Evolutionary conservation across 768 basidiomycete species (phyloP).

Genomic region (Russula griseocarnosa): DNA sequence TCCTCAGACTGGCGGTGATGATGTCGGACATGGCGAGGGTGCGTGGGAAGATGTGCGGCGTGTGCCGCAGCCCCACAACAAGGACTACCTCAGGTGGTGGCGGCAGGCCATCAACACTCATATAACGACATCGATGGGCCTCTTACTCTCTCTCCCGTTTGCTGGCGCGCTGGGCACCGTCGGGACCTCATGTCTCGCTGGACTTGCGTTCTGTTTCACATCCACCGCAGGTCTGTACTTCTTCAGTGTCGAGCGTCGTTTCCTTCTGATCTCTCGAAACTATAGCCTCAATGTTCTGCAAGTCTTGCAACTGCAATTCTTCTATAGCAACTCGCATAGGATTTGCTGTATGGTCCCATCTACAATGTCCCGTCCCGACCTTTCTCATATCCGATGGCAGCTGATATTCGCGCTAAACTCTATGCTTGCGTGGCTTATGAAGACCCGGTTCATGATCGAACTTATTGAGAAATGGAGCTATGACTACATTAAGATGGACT

Average conservation of each 20-base stretch:
- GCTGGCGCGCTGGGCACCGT: slow-evolving; percentile 65
- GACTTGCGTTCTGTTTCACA: slow-evolving; percentile 80
- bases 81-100: too few relatives aligned
- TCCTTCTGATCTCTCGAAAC: slow-evolving; percentile 25
- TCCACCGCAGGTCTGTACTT: slow-evolving; percentile 67
- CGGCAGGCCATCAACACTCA: too few relatives aligned
- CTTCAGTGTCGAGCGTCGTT: neutral
- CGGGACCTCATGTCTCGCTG: slow-evolving; percentile 78
- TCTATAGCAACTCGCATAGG: slow-evolving; percentile 97
- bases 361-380: neutral
- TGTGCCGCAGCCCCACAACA: too few relatives aligned
- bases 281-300: slow-evolving; percentile 93
- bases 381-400: slow-evolving; percentile 38
- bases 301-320: slow-evolving; percentile 98
- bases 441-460: slow-evolving; percentile 80
- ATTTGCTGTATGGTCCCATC: slow-evolving; percentile 63
- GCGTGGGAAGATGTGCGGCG: too few relatives aligned
- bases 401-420: slow-evolving; percentile 95
- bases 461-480: slow-evolving; percentile 90
- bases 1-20: too few relatives aligned
- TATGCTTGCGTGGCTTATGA: slow-evolving; percentile 95
- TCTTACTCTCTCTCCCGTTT: slow-evolving; percentile 68
- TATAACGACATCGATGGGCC: slow-evolving; percentile 49
- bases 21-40: too few relatives aligned
- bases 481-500: slow-evolving; percentile 98